phyloP scores from a whole-genome alignment of 306 rosid species.

The Prosopis cineraria region DNA sequence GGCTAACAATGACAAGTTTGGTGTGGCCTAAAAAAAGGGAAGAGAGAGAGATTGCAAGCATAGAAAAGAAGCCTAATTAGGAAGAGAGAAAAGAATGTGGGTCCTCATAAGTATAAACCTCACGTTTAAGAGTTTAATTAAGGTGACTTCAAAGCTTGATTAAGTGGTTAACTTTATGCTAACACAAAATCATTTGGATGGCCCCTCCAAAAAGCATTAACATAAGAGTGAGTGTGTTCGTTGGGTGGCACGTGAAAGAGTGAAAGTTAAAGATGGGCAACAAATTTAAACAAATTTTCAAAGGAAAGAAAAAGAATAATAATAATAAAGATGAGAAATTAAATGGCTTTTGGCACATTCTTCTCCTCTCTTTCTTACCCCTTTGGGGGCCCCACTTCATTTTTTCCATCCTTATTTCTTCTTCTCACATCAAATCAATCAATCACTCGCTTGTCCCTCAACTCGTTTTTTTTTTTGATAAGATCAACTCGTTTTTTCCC shows the following conservation, averaged over 20 bases:
- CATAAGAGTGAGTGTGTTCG: neutral
- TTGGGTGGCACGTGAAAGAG: constrained; percentile 52
- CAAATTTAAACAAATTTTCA: too few relatives aligned
- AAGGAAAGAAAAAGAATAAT: too few relatives aligned
- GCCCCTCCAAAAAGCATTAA: constrained; percentile 20
- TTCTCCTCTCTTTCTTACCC: constrained; percentile 39
- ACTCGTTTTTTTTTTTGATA: constrained; percentile 47
- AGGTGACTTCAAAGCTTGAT: constrained; percentile 19
- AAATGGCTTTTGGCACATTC: constrained; percentile 44
- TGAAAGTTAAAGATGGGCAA: constrained; percentile 29
- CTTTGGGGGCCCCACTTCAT: constrained; percentile 48
- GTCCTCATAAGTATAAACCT: too few relatives aligned
- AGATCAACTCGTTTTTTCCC: constrained; percentile 1
- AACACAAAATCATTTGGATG: constrained; percentile 28
- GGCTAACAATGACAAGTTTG: neutral
- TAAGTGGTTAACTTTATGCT: constrained; percentile 16
- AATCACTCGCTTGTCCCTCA: constrained; percentile 42
- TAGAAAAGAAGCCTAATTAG: neutral
- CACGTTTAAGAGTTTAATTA: neutral
- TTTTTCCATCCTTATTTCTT: neutral
- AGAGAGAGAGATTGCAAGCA: neutral
- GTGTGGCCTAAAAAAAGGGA: neutral
- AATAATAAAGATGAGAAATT: too few relatives aligned
- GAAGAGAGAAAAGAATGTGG: too few relatives aligned
- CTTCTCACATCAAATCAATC: constrained; percentile 29